Percentiles rank a stretch among this genome's conserved stretches.
phyloP scores from a whole-genome alignment of 768 basidiomycete genomes.

The Zangia roseola region DNA sequence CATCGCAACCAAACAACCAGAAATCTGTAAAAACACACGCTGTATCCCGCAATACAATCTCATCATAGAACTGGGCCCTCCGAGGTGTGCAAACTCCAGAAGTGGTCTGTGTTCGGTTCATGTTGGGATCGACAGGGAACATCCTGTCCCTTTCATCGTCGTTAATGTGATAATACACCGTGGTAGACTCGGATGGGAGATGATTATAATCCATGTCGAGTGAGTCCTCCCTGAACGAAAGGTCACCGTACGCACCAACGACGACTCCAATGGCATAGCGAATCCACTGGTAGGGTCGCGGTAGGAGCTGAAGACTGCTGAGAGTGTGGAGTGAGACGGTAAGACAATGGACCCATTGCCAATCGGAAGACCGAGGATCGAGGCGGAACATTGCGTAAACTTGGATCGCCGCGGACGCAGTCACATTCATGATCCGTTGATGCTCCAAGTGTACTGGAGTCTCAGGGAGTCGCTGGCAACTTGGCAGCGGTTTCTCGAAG shows the following conservation, averaged over 20 bases:
- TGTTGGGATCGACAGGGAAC: constrained; percentile 2
- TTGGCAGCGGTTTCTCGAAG: too few relatives aligned
- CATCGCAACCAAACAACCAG: not conserved
- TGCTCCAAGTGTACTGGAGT: too few relatives aligned
- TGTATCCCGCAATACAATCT: not conserved
- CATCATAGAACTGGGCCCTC: not conserved
- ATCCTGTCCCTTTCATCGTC: not conserved
- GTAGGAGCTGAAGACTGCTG: not conserved
- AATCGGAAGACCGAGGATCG: not conserved
- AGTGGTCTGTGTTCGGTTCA: not conserved
- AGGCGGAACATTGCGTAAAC: not conserved
- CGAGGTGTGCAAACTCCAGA: not conserved
- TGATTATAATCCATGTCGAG: not conserved
- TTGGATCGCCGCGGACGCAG: too few relatives aligned
- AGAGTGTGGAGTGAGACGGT: not conserved
- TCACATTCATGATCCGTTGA: too few relatives aligned
- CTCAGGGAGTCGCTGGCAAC: too few relatives aligned
- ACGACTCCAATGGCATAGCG: constrained; percentile 4
- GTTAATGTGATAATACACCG: constrained; percentile 5
- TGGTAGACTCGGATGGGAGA: not conserved
- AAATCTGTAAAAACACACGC: not conserved
- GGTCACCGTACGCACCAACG: not conserved
- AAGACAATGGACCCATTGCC: constrained; percentile 1
- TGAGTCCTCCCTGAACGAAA: not conserved
- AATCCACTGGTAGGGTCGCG: constrained; percentile 5